These are phyloP conservation scores for Suhomyces sp. DNA, from an alignment of 805 yeast species.

Conservation along the genomic window DNA sequence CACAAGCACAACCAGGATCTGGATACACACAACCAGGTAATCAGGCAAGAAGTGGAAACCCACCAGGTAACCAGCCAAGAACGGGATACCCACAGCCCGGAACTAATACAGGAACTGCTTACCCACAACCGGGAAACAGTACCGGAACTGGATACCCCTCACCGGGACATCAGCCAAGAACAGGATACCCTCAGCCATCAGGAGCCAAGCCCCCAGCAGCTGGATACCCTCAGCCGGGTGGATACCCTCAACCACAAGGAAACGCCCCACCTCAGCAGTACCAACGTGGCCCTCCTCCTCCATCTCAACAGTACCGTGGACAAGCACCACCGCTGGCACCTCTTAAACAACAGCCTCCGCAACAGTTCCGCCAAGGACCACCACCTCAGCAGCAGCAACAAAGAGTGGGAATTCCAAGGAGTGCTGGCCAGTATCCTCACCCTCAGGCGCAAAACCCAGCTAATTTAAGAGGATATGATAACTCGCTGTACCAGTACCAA, in stretches of 20 bases:
- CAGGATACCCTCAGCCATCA: neutral
- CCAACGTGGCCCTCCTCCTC: slow-evolving; percentile 6
- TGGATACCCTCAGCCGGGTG: neutral
- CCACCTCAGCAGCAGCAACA: slow-evolving; percentile 2
- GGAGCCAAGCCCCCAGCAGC: neutral
- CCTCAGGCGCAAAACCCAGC: slow-evolving; percentile 5
- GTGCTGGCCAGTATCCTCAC: slow-evolving; percentile 8
- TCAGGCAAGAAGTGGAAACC: neutral
- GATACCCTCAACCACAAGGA: slow-evolving; percentile 1
- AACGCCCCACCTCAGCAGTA: slow-evolving; percentile 6
- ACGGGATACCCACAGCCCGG: neutral
- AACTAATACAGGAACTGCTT: neutral
- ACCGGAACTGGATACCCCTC: neutral
- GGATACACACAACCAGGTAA: neutral
- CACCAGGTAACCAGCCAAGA: neutral
- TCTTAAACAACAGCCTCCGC: slow-evolving; percentile 7
- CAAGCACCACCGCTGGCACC: slow-evolving; percentile 8
- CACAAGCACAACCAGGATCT: neutral
- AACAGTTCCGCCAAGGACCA: slow-evolving; percentile 8
- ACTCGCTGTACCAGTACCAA: slow-evolving; percentile 5
- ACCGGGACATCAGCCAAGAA: neutral
- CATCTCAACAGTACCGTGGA: slow-evolving; percentile 10
- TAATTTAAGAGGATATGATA: slow-evolving; percentile 8
- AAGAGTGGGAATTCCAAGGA: slow-evolving; percentile 5
- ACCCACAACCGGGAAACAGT: too few species aligned